Conservation (phyloP, 192 early-diverging fungal species). For the Podila clonocystis region DNA sequence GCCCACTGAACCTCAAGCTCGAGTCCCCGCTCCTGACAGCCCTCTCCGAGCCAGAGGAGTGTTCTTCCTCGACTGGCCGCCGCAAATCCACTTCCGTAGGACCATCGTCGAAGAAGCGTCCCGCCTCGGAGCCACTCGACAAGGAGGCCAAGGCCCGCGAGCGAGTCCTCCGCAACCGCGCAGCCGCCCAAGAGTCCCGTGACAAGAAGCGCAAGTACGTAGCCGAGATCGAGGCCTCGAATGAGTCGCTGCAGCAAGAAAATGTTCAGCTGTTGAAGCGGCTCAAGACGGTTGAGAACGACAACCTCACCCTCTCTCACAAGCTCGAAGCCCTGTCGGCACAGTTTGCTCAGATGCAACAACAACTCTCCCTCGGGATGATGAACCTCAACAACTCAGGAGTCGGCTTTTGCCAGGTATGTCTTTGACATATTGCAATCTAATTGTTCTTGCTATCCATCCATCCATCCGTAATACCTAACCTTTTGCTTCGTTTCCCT, state of each 20-base stretch:
- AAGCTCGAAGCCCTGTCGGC: constrained; percentile 42
- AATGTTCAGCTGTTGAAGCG: constrained; percentile 58
- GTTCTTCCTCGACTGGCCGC: background rate
- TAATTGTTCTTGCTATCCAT: constrained; percentile 6
- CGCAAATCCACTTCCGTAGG: background rate
- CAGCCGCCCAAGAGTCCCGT: constrained; percentile 80
- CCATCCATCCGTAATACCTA: constrained; percentile 3
- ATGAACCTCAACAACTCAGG: constrained; percentile 29
- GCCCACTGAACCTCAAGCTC: constrained; percentile 42
- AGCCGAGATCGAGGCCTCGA: constrained; percentile 62
- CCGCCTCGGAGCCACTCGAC: constrained; percentile 22
- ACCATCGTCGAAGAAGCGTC: constrained; percentile 19
- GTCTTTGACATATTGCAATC: background rate
- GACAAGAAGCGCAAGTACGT: constrained; percentile 79
- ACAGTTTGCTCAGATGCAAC: constrained; percentile 54
- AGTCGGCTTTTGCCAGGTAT: constrained; percentile 55
- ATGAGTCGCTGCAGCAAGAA: constrained; percentile 60
- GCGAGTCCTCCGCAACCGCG: constrained; percentile 74
- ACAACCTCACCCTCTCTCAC: constrained; percentile 53
- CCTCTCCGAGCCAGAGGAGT: background rate
- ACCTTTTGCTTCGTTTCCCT: background rate
- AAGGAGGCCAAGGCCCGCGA: constrained; percentile 50
- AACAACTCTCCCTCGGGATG: constrained; percentile 32
- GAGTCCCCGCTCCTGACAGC: constrained; percentile 33
- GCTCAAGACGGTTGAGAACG: constrained; percentile 60